A percentile compares a stretch with the other conserved stretches of the same genome.
Evolutionary conservation across 371 early-diverging fungal species (phyloP).

Genomic region (Mucor circinelloides): DNA sequence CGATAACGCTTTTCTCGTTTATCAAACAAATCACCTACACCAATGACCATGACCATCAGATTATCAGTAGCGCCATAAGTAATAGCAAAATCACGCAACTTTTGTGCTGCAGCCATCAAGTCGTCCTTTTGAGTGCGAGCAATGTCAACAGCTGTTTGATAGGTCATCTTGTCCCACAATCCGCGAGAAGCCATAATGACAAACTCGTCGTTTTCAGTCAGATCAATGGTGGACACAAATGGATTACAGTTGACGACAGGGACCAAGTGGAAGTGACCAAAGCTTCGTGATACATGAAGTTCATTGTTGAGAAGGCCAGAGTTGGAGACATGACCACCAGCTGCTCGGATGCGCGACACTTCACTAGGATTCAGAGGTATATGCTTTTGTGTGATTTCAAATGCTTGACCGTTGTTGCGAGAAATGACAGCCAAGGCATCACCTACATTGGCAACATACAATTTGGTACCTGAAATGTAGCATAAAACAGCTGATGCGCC

Average conservation of each 20-base stretch:
- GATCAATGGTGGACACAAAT: conserved; percentile 67
- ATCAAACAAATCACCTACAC: conserved; percentile 74
- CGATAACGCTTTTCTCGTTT: conserved; percentile 34
- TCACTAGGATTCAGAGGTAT: conserved; percentile 73
- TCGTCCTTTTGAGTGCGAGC: conserved; percentile 76
- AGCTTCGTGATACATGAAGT: conserved; percentile 74
- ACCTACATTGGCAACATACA: conserved; percentile 91
- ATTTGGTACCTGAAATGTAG: conserved; percentile 74
- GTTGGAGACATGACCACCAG: conserved; percentile 81
- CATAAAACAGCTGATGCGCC: conserved; percentile 77
- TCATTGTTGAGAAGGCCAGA: conserved; percentile 73
- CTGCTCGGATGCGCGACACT: conserved; percentile 71
- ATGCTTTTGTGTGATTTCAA: conserved; percentile 77
- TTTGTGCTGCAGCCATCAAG: conserved; percentile 77
- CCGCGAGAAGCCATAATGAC: conserved; percentile 83
- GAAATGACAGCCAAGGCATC: conserved; percentile 86
- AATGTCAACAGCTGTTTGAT: conserved; percentile 83
- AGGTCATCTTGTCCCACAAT: conserved; percentile 83
- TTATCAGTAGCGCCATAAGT: conserved; percentile 78
- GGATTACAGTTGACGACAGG: conserved; percentile 90
- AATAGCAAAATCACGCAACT: conserved; percentile 85
- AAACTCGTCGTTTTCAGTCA: conserved; percentile 88
- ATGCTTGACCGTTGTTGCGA: conserved; percentile 70
- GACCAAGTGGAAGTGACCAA: conserved; percentile 83
- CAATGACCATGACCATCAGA: conserved; percentile 85